Evolutionary conservation across 768 basidiomycete species (phyloP), one percentile per base, ranked within the genome.

Genomic region (Nevesoporus exiguus): DNA sequence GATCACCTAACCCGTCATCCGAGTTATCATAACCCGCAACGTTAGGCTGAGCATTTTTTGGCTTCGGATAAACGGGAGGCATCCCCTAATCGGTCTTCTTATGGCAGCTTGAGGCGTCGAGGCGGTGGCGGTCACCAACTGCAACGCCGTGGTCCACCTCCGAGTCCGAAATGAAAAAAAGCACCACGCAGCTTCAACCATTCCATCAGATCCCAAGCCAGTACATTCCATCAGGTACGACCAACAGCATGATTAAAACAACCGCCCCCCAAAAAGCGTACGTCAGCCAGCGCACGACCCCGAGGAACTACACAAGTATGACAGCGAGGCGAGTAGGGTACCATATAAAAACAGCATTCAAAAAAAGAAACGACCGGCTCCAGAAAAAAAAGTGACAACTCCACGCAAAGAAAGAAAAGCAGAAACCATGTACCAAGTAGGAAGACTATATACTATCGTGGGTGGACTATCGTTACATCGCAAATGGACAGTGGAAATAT

Each of bases 401-500:
- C 29, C 43, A 6, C 31, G 43, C n/a, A 52, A 51, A 25, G 39
- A 49, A 61, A 25, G 6, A 24, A 24, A 33, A 21, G 15, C 9
- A 47, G 21, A 43, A 37, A 45, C 11, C 41, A 48, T 51, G 50
- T 61, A 57, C 49, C 45, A 36, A 65, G 62, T 63, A 64, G 21
- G 36, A 51, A 34, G 56, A 64, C 49, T 67, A 67, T 66, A 67
- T 65, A 67, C 65, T 67, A 70, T 37, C 39, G 53, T 49, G 66
- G 31, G 27, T 59, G 45, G 50, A 70, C 70, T 70, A 71, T 29
- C 62, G 50, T 61, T 70, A 70, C 68, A 70, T 49, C 59, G 64
- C 71, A 71, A 66, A 58, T 71, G 61, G 58, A 70, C 64, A 67
- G 56, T 58, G 58, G 55, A 48, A 53, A 59, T 67, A 67, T 56